These are phyloP conservation scores for Moesziomyces globuligerus DNA, from an alignment of 1,284 basidiomycete genomes.

Conservation along the genomic window DNA sequence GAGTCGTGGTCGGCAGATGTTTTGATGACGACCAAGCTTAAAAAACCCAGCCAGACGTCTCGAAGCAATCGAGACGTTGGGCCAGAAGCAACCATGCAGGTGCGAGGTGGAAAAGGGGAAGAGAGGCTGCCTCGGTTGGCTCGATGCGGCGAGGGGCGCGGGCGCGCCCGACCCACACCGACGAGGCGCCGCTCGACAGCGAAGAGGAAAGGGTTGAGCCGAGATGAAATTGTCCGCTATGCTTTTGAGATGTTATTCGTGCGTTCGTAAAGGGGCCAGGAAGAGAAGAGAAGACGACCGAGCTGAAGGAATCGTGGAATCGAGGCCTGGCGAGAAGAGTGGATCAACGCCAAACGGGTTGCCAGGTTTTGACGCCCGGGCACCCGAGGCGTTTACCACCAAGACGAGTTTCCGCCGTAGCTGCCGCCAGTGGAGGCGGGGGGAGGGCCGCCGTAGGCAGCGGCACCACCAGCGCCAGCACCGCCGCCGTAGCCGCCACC, in stretches of 20 bases:
- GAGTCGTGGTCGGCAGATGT: constrained; percentile 14
- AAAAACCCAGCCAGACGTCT: too few relatives aligned
- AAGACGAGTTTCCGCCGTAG: constrained; percentile 51
- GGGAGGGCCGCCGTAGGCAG: constrained; percentile 47
- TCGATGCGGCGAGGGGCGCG: too few relatives aligned
- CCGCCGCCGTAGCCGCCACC: constrained; percentile 48
- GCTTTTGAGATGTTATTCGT: constrained; percentile 38
- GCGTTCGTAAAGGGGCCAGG: constrained; percentile 23
- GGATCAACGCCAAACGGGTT: neutral
- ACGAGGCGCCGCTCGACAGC: too few relatives aligned
- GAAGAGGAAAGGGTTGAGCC: constrained; percentile 15
- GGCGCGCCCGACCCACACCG: too few relatives aligned
- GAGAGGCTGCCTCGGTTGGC: too few relatives aligned
- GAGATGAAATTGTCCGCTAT: constrained; percentile 45
- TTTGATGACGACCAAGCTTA: too few relatives aligned
- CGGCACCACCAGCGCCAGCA: constrained; percentile 28
- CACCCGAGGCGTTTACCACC: constrained; percentile 28
- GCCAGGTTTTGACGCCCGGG: neutral
- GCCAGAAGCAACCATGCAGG: too few relatives aligned
- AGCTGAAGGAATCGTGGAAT: neutral
- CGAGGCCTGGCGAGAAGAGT: neutral
- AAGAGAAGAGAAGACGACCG: constrained; percentile 2
- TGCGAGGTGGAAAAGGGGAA: too few relatives aligned
- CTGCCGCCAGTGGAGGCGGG: constrained; percentile 49
- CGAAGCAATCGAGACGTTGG: too few relatives aligned